Base-by-base conservation (phyloP, 2,329 filamentous ascomycete species). In the Colletotrichum sp. region DNA sequence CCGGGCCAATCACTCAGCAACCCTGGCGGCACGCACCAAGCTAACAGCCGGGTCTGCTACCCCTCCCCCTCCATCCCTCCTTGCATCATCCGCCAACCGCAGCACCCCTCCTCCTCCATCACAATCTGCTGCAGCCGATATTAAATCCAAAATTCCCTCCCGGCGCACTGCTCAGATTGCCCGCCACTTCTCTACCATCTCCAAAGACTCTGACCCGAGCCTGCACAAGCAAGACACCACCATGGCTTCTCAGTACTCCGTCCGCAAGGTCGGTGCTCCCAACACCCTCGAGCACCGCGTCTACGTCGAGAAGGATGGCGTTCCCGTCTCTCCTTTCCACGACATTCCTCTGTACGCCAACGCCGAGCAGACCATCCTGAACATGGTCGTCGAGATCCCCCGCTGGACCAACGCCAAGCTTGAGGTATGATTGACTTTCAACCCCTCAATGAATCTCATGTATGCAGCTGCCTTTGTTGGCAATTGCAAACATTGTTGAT, bases 361-460 rank as follows among this genome's bases (percentile, higher is more conserved):
- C 87, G 91, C 95, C 88, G 94, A 98, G 90, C 93, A 98, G 91
- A 98, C 94, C 82, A 90, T 99, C 86, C 92, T 99, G 84, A 99
- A 99, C 94, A 99, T 99, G 97, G 87, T 99, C 79, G 97, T 99
- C 83, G 97, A 99, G 94, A 98, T 99, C 83, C 97, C 97, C 83
- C 94, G 97, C 90, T 99, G 97, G 97, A 98, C 96, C 90, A 99
- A 99, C 89, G 97, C 95, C 84, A 99, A 99, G 93, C 95, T 98
- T 88, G 97, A 99, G 95, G 96, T 98, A 87, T 81, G 94, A 88
- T 75, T 77, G 52, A 64, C 77, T 18, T 49, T 72, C 34, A 34
- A 26, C 16, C 28, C n/a, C 74, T 32, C 73, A 18, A 71, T 73
- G 69, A 59, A 18, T 52, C 36, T 70, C 67, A 67, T 71, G 66